phyloP scores from a whole-genome alignment of 1,139 yeast genomes.

The Arxiozyma bovina region DNA sequence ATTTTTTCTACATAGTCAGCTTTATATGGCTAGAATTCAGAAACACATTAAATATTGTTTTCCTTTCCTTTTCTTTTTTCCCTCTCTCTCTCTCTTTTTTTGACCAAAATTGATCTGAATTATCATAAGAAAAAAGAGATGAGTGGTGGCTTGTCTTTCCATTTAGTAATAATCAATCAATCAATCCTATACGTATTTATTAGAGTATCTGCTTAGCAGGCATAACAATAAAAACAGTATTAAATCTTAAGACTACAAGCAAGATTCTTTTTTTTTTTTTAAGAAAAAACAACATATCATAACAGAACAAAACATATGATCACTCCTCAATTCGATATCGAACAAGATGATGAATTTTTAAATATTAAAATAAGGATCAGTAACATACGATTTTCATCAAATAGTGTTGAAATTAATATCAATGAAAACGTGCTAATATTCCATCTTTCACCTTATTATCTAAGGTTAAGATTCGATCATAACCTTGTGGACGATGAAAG shows the following conservation, averaged over 20 bases:
- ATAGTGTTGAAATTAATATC: constrained; percentile 66
- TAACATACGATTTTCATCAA: constrained; percentile 59
- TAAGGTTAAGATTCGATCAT: constrained; percentile 69
- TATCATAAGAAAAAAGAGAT: background rate
- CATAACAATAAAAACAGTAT: too few species aligned
- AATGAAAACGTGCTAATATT: constrained; percentile 68
- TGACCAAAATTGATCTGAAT: background rate
- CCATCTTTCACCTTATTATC: constrained; percentile 79
- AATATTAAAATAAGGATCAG: constrained; percentile 51
- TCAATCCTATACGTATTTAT: too few species aligned
- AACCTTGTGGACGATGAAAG: constrained; percentile 58
- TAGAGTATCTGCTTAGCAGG: too few species aligned
- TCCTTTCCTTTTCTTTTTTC: too few species aligned
- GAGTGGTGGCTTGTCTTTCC: background rate
- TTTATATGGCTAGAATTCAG: too few species aligned
- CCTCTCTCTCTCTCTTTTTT: too few species aligned
- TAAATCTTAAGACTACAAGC: too few species aligned
- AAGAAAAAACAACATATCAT: too few species aligned
- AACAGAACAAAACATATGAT: constrained; percentile 42
- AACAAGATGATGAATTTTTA: constrained; percentile 69
- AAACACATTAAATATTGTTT: too few species aligned
- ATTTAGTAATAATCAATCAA: background rate
- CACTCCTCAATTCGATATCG: constrained; percentile 72
- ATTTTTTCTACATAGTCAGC: too few species aligned
- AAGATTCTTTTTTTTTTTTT: too few species aligned